Percentiles rank a stretch among this genome's conserved stretches.
Evolutionary conservation across 1,284 basidiomycete genomes (phyloP).

Genomic region (Gomphus bonarii): DNA sequence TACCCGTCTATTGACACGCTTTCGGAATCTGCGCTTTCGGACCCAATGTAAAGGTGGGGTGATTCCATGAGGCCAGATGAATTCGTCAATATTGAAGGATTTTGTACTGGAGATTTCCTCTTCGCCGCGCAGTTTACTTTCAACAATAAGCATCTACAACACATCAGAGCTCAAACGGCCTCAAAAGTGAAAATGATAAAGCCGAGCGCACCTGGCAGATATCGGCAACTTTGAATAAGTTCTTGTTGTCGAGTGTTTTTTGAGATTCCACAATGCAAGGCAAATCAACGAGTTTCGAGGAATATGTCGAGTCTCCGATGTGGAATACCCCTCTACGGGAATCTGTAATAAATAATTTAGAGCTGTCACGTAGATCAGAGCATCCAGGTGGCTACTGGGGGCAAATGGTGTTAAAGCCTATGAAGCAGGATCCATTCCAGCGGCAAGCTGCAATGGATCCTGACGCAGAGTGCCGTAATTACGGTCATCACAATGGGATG

Average conservation of each 20-base stretch:
- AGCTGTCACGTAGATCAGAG: no score
- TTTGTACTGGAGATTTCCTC: slow-evolving; percentile 45
- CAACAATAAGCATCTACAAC: slow-evolving; percentile 77
- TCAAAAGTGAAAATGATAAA: neutral
- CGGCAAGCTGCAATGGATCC: no score
- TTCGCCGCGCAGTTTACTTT: slow-evolving; percentile 66
- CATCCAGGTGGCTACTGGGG: no score
- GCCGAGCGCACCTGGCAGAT: slow-evolving; percentile 72
- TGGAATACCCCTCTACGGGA: slow-evolving; percentile 89
- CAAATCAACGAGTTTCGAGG: slow-evolving; percentile 92
- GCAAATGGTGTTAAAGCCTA: no score
- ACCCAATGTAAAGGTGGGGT: slow-evolving; percentile 90
- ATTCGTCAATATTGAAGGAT: slow-evolving; percentile 87
- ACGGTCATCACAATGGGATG: neutral
- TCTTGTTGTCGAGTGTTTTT: slow-evolving; percentile 93
- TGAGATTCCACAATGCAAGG: slow-evolving; percentile 93
- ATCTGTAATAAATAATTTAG: slow-evolving; percentile 44
- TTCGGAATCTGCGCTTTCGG: slow-evolving; percentile 89
- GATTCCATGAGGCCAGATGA: slow-evolving; percentile 95
- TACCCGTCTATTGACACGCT: slow-evolving; percentile 76
- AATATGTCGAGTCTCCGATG: slow-evolving; percentile 72
- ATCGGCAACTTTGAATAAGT: slow-evolving; percentile 98
- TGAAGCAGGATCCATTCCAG: no score
- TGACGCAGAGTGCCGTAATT: no score
- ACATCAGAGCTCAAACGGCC: neutral